phyloP scores from a whole-genome alignment of 805 yeast genomes.

The Ogataea siamensis region DNA sequence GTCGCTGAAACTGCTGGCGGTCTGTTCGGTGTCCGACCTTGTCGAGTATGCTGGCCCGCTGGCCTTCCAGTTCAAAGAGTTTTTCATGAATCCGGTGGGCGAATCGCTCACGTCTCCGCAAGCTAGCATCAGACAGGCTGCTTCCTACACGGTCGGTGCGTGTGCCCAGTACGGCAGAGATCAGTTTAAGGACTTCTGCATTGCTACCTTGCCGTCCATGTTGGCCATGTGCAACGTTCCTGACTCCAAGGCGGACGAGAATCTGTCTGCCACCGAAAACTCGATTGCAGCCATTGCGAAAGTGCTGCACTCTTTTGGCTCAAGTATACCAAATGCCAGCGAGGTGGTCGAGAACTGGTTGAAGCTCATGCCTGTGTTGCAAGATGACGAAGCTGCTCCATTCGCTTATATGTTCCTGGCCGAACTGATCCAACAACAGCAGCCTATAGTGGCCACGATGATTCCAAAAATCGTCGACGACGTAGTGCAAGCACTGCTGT shows the following conservation, averaged over 20 bases:
- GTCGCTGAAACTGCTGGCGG: slow-evolving; percentile 71
- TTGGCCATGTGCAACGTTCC: slow-evolving; percentile 71
- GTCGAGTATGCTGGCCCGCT: slow-evolving; percentile 76
- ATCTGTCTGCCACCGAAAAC: slow-evolving; percentile 83
- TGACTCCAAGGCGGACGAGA: slow-evolving; percentile 83
- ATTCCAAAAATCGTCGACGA: slow-evolving; percentile 62
- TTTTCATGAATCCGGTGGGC: slow-evolving; percentile 63
- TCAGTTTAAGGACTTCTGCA: slow-evolving; percentile 57
- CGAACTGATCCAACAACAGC: slow-evolving; percentile 66
- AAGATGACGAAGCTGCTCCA: slow-evolving; percentile 87
- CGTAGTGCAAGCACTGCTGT: slow-evolving; percentile 72
- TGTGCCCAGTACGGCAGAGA: slow-evolving; percentile 81
- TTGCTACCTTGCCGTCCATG: slow-evolving; percentile 72
- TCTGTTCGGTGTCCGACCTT: slow-evolving; percentile 76
- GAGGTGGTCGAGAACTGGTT: slow-evolving; percentile 75
- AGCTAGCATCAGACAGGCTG: slow-evolving; percentile 80
- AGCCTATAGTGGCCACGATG: slow-evolving; percentile 52
- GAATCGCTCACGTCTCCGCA: slow-evolving; percentile 63
- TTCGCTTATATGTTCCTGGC: slow-evolving; percentile 74
- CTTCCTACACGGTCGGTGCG: slow-evolving; percentile 79
- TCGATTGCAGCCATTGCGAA: slow-evolving; percentile 82
- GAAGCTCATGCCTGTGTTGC: slow-evolving; percentile 72
- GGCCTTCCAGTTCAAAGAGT: slow-evolving; percentile 60
- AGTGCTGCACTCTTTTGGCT: slow-evolving; percentile 64
- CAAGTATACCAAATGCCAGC: slow-evolving; percentile 57